Evolutionary conservation across 1,284 basidiomycete genomes (phyloP), one percentile per base, ranked within the genome.

Genomic region (Tilletia walkeri): DNA sequence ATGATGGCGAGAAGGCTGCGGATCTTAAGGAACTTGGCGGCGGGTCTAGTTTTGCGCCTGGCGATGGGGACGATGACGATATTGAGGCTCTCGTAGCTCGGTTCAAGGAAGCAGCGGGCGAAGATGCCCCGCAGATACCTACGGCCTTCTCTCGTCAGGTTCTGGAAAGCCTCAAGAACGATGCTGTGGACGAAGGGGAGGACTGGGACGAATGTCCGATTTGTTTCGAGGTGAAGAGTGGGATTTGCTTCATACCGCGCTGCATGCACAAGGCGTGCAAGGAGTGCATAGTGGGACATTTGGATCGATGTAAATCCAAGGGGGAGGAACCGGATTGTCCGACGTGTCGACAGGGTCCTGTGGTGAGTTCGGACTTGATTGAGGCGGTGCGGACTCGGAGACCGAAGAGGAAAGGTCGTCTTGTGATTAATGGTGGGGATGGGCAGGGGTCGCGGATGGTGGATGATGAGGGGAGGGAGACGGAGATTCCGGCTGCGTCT

Each of bases 271-370:
- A 73, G 10, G 84, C 79, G 1, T 95, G 93, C 84, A 92, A 92
- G 80, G 89, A 91, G 72, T 95, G 93, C 78, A 89, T 94, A 18
- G 82, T 91, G 7, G 87, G 88, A 12, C 90, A 89, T 77, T 84
- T 94, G 36, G 86, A 88, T 38, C 86, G 86, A 24, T 89, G 89
- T 74, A 86, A 89, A 68, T 89, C 90, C 75, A 88, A 88, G 72
- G 88, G 86, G 2, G 89, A 92, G 76, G 86, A 89, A 66, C 87
- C 89, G 0, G 66, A 70, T 2, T 83, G 82, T 69, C 78, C 79
- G 0, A 80, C 77, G 36, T 83, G 81, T 67, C 68, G 80, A 6
- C 65, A 66, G 0, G 81, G 81, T 0, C 80, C 81, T 0, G 73
- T 83, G 9, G 61, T 92, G 16, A 82, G 86, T 90, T 69, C 89